These are phyloP conservation scores for Neurospora sp. DNA, from an alignment of 495 filamentous ascomycete genomes.

Conservation along the genomic window DNA sequence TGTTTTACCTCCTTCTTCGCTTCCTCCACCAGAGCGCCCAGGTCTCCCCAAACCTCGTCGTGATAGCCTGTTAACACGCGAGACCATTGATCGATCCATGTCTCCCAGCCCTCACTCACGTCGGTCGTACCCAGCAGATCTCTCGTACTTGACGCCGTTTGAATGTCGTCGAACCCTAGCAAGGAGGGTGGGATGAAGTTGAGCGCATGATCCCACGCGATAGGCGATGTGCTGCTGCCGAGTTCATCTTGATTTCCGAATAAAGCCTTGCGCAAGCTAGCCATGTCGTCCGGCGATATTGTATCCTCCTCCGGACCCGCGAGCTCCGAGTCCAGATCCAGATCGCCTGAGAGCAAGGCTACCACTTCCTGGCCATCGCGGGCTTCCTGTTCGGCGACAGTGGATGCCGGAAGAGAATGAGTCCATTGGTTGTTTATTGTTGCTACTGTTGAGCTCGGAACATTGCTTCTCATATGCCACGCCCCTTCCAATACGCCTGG, in stretches of 20 bases:
- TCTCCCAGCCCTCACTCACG: conserved; percentile 29
- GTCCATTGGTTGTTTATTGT: neutral
- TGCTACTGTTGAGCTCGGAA: neutral
- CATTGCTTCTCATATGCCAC: conserved; percentile 4
- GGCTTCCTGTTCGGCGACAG: conserved; percentile 25
- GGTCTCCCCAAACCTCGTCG: conserved; percentile 71
- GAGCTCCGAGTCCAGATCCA: conserved; percentile 15
- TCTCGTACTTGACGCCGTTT: conserved; percentile 7
- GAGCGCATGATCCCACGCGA: conserved; percentile 29
- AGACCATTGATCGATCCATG: conserved; percentile 48
- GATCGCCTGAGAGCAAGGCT: conserved; percentile 22
- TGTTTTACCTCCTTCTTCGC: conserved; percentile 47
- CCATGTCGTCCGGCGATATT: conserved; percentile 13
- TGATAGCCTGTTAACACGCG: conserved; percentile 54
- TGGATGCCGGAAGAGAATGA: neutral
- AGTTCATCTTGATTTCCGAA: conserved; percentile 17
- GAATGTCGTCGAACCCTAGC: conserved; percentile 1
- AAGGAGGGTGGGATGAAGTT: conserved; percentile 28
- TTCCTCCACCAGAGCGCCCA: conserved; percentile 49
- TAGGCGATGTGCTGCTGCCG: neutral
- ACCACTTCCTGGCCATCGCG: conserved; percentile 37
- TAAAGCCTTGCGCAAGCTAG: conserved; percentile 22
- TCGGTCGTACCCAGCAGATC: conserved; percentile 22
- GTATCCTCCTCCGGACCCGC: neutral
- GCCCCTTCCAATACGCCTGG: conserved; percentile 7